Base-by-base conservation (phyloP, 1,284 basidiomycete species). In the Ceratobasidium sp. region DNA sequence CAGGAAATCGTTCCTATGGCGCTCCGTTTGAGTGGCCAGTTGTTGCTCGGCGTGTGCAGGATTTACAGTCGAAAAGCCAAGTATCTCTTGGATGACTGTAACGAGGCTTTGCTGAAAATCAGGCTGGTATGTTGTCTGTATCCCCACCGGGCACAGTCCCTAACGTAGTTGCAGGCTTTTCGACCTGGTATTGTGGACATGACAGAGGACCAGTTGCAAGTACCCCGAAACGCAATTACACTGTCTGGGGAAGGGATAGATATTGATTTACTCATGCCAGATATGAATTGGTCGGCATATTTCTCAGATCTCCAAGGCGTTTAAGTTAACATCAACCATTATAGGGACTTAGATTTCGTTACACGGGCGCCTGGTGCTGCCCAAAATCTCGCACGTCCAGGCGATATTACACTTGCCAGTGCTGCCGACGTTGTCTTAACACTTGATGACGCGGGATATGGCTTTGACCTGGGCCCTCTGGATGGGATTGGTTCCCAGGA, bases 31-130 rank as follows among this genome's bases (percentile, higher is more conserved):
- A 98, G 95, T 51, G 97, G 97, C 8, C 97, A 99, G 82, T 88
- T 99, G 62, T 89, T 99, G 77, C 90, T 99, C 52, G 97, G 97
- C 81, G 96, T 99, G 74, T 96, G 97, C 67, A 90, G 98, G 77
- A 99, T 99, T 82, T 99, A 99, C 85, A 97, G 96, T 81, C 89
- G 97, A 66, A 98, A 99, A 84, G 95, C 96, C 29, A 98, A 98
- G 82, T 99, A 99, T 85, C 89, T 99, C 1, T 86, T 98, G 80
- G 97, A 99, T 82, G 97, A 99, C 83, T 99, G 97, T 83, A 97
- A 97, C 81, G 98, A 99, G 83, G 96, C 97, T 0, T 86, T 99
- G 76, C 86, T 97, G 70, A 96, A 97, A 84, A 97, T 99, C 77
- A 97, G 97, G 83, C 94, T 98, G 91, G 96, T 95, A 76, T 46